These are phyloP conservation scores for Pyrenophora teres DNA, from an alignment of 2,329 filamentous ascomycete species.

Conservation along the genomic window DNA sequence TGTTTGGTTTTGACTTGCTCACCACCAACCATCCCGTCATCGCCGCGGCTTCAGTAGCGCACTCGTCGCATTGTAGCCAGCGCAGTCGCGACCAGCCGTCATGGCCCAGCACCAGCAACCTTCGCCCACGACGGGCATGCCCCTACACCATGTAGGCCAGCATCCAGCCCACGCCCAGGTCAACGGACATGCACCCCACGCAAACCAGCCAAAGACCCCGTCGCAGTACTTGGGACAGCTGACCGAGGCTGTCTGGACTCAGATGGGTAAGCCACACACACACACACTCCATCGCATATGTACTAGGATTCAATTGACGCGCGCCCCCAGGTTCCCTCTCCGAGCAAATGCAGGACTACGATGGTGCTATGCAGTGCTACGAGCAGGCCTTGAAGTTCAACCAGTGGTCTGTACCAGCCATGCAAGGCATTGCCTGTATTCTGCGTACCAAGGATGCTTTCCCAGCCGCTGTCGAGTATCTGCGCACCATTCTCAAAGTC, in stretches of 20 bases:
- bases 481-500: constrained; percentile 87
- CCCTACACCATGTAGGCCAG: constrained; percentile 68
- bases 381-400: constrained; percentile 89
- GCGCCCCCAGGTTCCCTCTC: constrained; percentile 74
- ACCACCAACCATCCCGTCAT: constrained; percentile 12
- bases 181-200: constrained; percentile 60
- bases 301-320: constrained; percentile 17
- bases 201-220: constrained; percentile 64
- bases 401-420: constrained; percentile 82
- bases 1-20: constrained; percentile 4
- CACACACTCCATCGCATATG: constrained; percentile 13
- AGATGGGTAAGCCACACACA: constrained; percentile 73
- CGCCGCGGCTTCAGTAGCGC: constrained; percentile 18
- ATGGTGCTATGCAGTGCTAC: constrained; percentile 88
- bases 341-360: constrained; percentile 84
- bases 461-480: constrained; percentile 88
- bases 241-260: constrained; percentile 90
- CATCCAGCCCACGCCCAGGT: constrained; percentile 65
- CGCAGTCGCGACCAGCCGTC: constrained; percentile 12
- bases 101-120: constrained; percentile 78
- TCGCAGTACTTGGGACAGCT: constrained; percentile 76
- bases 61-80: constrained; percentile 14
- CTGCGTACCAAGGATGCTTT: constrained; percentile 92
- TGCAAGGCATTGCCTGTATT: constrained; percentile 93
- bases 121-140: constrained; percentile 77